Percentiles rank a stretch among this genome's conserved stretches.
Conservation (phyloP, 164 flowering plant species). For the Liquidambar formosana region DNA sequence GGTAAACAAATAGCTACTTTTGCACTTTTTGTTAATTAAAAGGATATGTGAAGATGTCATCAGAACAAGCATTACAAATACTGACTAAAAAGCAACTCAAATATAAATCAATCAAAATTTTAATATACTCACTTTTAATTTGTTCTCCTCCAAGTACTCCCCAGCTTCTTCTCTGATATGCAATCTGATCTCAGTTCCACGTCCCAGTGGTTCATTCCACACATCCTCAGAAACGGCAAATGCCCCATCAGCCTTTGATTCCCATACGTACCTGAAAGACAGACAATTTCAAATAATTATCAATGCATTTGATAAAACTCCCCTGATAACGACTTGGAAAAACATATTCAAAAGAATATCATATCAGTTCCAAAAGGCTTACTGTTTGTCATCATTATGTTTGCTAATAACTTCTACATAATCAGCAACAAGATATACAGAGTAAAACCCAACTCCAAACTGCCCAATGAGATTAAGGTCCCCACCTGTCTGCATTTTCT, state of each 20-base stretch:
- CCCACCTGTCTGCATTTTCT: slow-evolving; percentile 92
- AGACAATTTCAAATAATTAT: not conserved
- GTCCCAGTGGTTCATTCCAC: slow-evolving; percentile 95
- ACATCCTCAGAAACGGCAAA: slow-evolving; percentile 91
- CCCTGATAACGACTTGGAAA: not conserved
- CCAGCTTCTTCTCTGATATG: slow-evolving; percentile 94
- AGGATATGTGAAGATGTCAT: not conserved
- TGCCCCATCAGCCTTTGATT: slow-evolving; percentile 98
- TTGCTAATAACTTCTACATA: slow-evolving; percentile 97
- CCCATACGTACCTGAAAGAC: slow-evolving; percentile 85
- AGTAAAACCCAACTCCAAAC: slow-evolving; percentile 99
- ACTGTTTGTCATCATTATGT: slow-evolving; percentile 97
- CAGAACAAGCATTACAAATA: not conserved
- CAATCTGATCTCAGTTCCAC: slow-evolving; percentile 94
- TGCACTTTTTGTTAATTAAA: too few species aligned
- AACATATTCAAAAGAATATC: not conserved
- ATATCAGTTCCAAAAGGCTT: slow-evolving; percentile 24
- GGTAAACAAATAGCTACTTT: too few species aligned
- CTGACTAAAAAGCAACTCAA: not conserved
- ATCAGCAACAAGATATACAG: slow-evolving; percentile 96
- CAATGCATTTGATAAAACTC: slow-evolving; percentile 4
- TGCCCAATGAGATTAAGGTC: slow-evolving; percentile 97
- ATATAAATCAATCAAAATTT: not conserved
- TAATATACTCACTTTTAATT: slow-evolving; percentile 68
- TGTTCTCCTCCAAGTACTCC: slow-evolving; percentile 86